Conservation (phyloP, 1,139 yeast species). For the Yamadazyma taylorii region DNA sequence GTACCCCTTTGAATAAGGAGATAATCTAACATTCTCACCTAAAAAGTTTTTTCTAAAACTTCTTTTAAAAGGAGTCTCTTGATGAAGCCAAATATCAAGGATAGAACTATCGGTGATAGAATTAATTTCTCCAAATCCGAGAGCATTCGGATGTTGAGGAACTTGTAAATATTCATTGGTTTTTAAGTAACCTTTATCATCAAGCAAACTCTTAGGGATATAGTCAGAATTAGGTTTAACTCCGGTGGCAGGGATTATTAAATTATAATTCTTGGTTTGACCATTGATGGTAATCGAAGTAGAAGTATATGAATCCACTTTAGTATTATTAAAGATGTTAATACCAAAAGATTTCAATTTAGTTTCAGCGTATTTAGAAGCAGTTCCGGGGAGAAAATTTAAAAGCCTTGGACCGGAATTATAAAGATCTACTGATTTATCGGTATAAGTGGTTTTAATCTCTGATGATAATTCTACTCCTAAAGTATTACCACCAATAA, state of each 20-base stretch:
- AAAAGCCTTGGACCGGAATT: constrained; percentile 16
- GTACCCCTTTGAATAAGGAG: constrained; percentile 11
- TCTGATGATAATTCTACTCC: constrained; percentile 34
- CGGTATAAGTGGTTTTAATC: constrained; percentile 19
- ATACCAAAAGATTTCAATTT: constrained; percentile 22
- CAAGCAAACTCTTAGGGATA: constrained; percentile 13
- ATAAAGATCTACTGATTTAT: constrained; percentile 21
- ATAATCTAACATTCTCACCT: not conserved
- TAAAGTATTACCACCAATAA: constrained; percentile 33
- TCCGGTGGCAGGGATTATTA: constrained; percentile 21
- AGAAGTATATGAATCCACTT: constrained; percentile 13
- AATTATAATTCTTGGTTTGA: constrained; percentile 16
- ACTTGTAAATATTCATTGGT: constrained; percentile 22
- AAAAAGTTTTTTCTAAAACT: constrained; percentile 13
- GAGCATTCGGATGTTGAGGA: constrained; percentile 17
- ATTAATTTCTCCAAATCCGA: constrained; percentile 27
- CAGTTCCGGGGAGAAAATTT: not conserved
- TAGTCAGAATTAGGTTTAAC: constrained; percentile 23
- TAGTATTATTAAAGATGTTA: constrained; percentile 18
- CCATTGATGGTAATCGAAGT: not conserved
- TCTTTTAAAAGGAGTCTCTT: constrained; percentile 14
- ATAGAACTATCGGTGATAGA: constrained; percentile 18
- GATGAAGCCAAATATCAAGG: constrained; percentile 21
- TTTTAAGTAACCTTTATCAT: constrained; percentile 19
- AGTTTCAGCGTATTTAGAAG: constrained; percentile 15